Base-by-base conservation (phyloP, 2,329 filamentous ascomycete species). In the Pseudogymnoascus sp. region DNA sequence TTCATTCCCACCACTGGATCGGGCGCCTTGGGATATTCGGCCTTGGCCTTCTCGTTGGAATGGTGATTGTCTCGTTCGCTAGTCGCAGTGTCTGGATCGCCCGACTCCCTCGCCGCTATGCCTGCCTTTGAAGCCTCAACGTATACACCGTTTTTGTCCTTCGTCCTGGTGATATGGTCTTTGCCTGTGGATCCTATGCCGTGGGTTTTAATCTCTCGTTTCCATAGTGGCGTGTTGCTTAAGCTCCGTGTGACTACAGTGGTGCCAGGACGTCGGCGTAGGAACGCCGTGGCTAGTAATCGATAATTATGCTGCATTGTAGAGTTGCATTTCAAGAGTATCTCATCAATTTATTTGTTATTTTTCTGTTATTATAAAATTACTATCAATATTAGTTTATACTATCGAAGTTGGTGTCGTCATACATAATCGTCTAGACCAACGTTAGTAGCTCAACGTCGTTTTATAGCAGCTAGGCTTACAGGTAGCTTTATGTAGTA, bases 1-100 rank as follows among this genome's bases (percentile, higher is more conserved):
- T 80, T 78, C 77, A 81, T 81, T n/a, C 80, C 80, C 69, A 81
- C 77, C 11, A 82, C 73, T 11, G 78, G 79, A 66, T 75, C 75
- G 1, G 80, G 80, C n/a, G 79, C 79, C 65, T 80, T 74, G 1
- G 79, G 80, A 72, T 78, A 73, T 61, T 80, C 78, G 66, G 77
- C 65, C 70, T 81, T 78, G 2, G 77, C 75, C 69, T 76, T 76
- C 67, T 74, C 69, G 47, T 73, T 68, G 42, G 65, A 65, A 56
- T 68, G 68, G 18, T 68, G 62, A 10, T 16, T 42, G 35, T 69
- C 69, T 10, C 28, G 56, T 40, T 68, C 66, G 5, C 62, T 61
- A 2, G 63, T 63, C 1, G 61, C 25, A 53, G 66, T 56, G 2
- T 69, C 67, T 10, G 21, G 35, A 40, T 60, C 38, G 33, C 59